Evolutionary conservation across 495 filamentous ascomycete species (phyloP), one percentile per base, ranked within the genome.

Genomic region (Penicillium daleae): DNA sequence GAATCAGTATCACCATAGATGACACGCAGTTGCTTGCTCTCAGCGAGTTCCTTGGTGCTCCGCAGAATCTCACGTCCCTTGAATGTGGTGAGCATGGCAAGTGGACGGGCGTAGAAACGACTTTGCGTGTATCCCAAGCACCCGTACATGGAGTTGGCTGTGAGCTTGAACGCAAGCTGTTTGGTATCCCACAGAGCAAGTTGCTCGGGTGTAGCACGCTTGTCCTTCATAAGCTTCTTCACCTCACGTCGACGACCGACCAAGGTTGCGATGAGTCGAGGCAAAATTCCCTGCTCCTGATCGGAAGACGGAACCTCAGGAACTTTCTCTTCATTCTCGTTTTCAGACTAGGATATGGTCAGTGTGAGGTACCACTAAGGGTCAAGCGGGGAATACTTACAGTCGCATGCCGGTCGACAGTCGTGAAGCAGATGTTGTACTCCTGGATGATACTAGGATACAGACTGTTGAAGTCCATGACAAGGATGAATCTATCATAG

Each of bases 391-490:
- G n/a, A 54, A 49, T 49, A 68, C 84, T 80, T 80, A 86, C 85
- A 71, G 82, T 82, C 67, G 83, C 86, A 27, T 78, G 79, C 57
- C 91, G 82, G 63, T 98, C 92, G 5, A 98, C 92, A 0, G 95
- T 99, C 4, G 95, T 99, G 76, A 99, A 99, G 80, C 95, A 99
- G 69, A 99, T 99, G 73, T 99, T 99, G 79, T 86, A 98, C 81
- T 99, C 96, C 73, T 98, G 96, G 66, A 99, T 99, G 67, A 99
- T 97, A 75, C 93, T 97, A 15, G 95, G 95, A 69, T 99, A 99
- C 67, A 99, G 81, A 75, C 92, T 97, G 85, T 99, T 99, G 81
- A 98, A 99, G 79, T 99, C 95, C 95, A 99, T 99, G 72, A 99
- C 95, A 22, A 99, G 85, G 31, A 99, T 88, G 69, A 94, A 96